A percentile compares a stretch with the other conserved stretches of the same genome.
Evolutionary conservation across 495 filamentous ascomycete genomes (phyloP).

Genomic region (Geoglossum glabrum): DNA sequence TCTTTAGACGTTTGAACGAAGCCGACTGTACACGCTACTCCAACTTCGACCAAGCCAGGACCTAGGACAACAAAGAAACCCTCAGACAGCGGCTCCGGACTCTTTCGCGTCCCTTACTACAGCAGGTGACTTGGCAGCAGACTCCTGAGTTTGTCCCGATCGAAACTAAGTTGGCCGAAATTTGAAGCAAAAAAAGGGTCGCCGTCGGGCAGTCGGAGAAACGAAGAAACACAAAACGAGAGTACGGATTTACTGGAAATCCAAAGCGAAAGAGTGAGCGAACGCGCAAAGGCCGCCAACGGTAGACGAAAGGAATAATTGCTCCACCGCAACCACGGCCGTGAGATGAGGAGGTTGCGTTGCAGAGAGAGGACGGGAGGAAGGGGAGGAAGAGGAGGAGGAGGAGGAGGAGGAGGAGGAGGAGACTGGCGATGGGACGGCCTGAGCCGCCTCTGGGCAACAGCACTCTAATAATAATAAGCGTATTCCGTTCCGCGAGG

Average conservation of each 20-base stretch:
- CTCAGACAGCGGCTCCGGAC: neutral
- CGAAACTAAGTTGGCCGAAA: neutral
- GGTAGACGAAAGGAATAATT: neutral
- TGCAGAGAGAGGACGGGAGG: neutral
- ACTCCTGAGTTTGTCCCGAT: neutral
- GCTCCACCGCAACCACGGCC: neutral
- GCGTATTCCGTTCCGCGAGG: neutral
- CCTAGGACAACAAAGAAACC: neutral
- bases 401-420: neutral
- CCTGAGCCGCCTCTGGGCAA: neutral
- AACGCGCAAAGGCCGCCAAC: neutral
- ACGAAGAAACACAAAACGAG: constrained; percentile 1
- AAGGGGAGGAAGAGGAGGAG: neutral
- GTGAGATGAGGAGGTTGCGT: neutral
- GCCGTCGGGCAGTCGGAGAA: constrained; percentile 1
- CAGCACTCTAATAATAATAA: neutral
- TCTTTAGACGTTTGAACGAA: neutral
- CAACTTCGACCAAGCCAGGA: neutral
- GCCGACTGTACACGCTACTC: neutral
- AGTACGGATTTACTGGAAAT: constrained; percentile 3
- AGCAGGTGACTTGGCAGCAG: neutral
- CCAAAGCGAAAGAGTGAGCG: neutral
- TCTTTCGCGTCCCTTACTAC: neutral
- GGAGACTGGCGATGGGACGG: neutral
- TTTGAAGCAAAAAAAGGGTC: neutral